Evolutionary conservation across 768 basidiomycete species (phyloP), one percentile per base, ranked within the genome.

Genomic region (Tulasnella sp.): DNA sequence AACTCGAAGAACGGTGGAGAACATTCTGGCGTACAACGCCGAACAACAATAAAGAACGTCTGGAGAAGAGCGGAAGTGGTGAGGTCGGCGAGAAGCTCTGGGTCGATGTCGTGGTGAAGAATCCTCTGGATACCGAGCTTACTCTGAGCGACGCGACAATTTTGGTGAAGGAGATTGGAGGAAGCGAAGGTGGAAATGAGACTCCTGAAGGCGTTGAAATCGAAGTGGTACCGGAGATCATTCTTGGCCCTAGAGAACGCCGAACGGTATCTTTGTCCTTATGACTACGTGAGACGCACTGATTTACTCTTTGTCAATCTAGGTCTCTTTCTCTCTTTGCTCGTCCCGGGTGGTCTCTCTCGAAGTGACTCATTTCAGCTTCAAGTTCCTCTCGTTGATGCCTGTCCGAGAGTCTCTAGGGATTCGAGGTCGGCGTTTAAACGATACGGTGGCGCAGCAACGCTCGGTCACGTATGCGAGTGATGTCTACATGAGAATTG

Each of bases 81-180:
- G 87, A 88, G 46, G 90, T 92, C 27, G 88, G 89, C 81, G 94
- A 95, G 84, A 84, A 86, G 2, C 94, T 95, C 82, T 94, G 92
- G 91, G 86, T 95, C 52, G 93, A 95, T 81, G 82, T 96, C 36
- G 87, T 87, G 7, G 74, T 96, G 80, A 87, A 85, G 72, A 96
- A 96, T 83, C 93, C 94, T 24, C 84, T 96, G 58, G 89, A 93
- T 80, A 87, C 92, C 8, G 93, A 94, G 75, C 87, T 96, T n/a
- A 90, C 88, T 75, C 83, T 96, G 34, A 87, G 90, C 0, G 88
- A 92, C 79, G 80, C 95, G 76, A 90, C 92, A 0, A 84, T 94
- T 12, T 79, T 86, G 5, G 87, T 93, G 18, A 40, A 40, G 27
- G 46, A 71, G 21, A 42, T 74, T 7, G 84, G 87, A 81, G 89